Percentiles rank a stretch among this genome's conserved stretches.
phyloP scores from a whole-genome alignment of 208 protist species.

The Trypanosoma vivax region DNA sequence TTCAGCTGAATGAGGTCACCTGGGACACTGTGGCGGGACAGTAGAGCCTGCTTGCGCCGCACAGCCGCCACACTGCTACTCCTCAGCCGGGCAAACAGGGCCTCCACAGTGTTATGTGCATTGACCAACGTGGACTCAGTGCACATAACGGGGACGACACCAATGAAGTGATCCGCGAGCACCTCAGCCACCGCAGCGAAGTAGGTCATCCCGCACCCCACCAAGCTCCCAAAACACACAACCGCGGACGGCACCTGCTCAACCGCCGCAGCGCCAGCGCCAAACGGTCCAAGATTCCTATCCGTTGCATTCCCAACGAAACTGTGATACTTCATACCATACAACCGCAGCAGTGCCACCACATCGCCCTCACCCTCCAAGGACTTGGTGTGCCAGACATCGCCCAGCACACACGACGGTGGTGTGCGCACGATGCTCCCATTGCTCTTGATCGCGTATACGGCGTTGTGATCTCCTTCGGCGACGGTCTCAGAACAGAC shows the following conservation, averaged over 20 bases:
- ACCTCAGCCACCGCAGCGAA: conserved; percentile 42
- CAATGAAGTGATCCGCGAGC: conserved; percentile 33
- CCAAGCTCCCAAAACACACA: conserved; percentile 30
- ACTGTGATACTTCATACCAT: conserved; percentile 47
- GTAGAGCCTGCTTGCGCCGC: conserved; percentile 5
- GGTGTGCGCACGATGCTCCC: conserved; percentile 7
- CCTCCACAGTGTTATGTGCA: conserved; percentile 34
- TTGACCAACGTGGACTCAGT: conserved; percentile 61
- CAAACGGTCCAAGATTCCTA: not conserved
- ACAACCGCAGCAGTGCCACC: conserved; percentile 23
- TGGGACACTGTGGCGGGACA: not conserved
- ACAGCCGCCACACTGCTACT: conserved; percentile 17
- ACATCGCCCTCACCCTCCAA: not conserved
- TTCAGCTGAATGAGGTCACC: conserved; percentile 18
- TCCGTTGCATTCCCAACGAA: conserved; percentile 11
- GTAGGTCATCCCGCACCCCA: conserved; percentile 51
- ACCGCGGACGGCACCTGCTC: conserved; percentile 19
- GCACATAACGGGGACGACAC: conserved; percentile 34
- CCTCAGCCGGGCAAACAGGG: conserved; percentile 28
- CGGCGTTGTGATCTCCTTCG: conserved; percentile 37
- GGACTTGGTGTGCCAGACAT: conserved; percentile 23
- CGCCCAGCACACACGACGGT: conserved; percentile 18
- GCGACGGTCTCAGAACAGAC: conserved; percentile 41
- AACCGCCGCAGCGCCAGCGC: not conserved
- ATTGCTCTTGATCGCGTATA: conserved; percentile 34